Base-by-base conservation (phyloP, 2,329 filamentous ascomycete genomes). In the Sporothrix sp. region DNA sequence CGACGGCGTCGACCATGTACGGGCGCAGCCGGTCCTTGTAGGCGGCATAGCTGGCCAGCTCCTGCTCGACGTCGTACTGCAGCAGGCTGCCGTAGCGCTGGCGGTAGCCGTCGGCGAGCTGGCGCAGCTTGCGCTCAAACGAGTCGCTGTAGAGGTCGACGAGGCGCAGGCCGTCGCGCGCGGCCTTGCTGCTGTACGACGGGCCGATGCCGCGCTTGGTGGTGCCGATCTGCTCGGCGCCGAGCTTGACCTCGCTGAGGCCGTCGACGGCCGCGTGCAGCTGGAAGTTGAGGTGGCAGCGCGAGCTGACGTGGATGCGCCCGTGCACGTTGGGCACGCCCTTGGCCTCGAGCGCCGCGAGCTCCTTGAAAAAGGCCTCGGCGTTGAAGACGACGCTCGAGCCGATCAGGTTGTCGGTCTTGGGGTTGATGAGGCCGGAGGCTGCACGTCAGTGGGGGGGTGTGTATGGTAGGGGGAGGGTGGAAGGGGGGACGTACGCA, bases 401-500 rank as follows among this genome's bases (percentile, higher is more conserved):
- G 53, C 84, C 85, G 62, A 90, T 84, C 52, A 90, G 70, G 68
- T 89, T 90, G 59, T 79, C 73, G 64, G 78, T 85, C 38, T 71
- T 70, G 7, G 84, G 81, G 62, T 84, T 86, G 57, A 90, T 73
- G 54, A 90, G 75, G 53, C 86, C 86, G 51, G 79, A 85, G 21
- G 82, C 56, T 57, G 33, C 13, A 21, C n/a, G n/a, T n/a, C n/a
- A 3, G 14, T 14, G 7, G 8, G 18, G 3, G 9, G 2, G 5
- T 16, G 39, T 18, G 28, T 33, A n/a, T 32, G 28, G 13, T 1
- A 23, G 6, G 13, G 13, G 13, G 11, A 13, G 2, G 6, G 13
- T 78, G 45, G 57, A 79, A 77, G 65, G 74, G 75, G 10, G 6
- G 14, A 56, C 56, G 35, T 44, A 58, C 56, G 62, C 71, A 76